These are phyloP conservation scores for Prunus davidiana DNA, from an alignment of 306 rosid species.

Conservation along the genomic window DNA sequence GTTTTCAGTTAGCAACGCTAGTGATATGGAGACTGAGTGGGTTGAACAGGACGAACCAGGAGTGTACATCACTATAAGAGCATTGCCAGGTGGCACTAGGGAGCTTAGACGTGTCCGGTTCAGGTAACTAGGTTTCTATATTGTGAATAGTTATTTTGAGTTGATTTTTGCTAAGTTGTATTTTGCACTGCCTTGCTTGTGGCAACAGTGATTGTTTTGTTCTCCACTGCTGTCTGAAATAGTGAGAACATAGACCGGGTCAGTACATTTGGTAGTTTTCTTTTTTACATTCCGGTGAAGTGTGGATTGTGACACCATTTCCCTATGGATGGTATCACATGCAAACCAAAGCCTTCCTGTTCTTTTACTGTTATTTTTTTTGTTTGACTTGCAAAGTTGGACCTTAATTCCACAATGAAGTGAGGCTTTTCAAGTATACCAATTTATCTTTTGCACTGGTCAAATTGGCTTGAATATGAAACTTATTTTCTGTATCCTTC, in stretches of 20 bases:
- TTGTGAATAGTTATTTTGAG: slow-evolving; percentile 10
- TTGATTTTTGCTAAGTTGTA: background rate
- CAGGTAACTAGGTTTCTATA: slow-evolving; percentile 49
- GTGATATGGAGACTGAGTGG: slow-evolving; percentile 98
- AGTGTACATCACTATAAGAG: slow-evolving; percentile 89
- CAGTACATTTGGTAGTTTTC: background rate
- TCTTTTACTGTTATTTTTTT: too few relatives aligned
- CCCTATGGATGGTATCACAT: too few relatives aligned
- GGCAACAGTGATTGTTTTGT: background rate
- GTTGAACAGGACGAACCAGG: slow-evolving; percentile 97
- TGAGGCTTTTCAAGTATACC: too few relatives aligned
- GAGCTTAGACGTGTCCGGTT: slow-evolving; percentile 93
- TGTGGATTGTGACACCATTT: too few relatives aligned
- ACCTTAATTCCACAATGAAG: background rate
- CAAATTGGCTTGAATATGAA: background rate
- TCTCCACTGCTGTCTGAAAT: background rate
- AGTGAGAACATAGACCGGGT: background rate
- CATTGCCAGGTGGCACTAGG: slow-evolving; percentile 73
- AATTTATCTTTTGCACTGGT: background rate
- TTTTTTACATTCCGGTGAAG: background rate
- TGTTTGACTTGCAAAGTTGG: background rate
- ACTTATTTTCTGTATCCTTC: background rate
- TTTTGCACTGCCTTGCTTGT: background rate
- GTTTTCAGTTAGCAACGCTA: slow-evolving; percentile 86
- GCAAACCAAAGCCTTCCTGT: too few relatives aligned